These are phyloP conservation scores for Alnus glutinosa DNA, from an alignment of 306 rosid genomes.

Conservation along the genomic window DNA sequence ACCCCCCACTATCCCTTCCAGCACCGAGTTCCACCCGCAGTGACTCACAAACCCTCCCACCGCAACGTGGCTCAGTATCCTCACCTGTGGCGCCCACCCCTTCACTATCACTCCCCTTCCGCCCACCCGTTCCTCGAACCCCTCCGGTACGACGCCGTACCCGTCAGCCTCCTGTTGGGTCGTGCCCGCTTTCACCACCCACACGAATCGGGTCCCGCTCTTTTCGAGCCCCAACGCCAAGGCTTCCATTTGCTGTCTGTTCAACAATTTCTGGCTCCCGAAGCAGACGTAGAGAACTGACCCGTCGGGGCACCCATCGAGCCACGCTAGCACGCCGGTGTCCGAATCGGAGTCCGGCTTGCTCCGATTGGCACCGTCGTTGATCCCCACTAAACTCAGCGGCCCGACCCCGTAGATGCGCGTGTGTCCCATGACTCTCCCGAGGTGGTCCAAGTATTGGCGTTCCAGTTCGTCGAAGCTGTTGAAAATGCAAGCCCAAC, in stretches of 20 bases:
- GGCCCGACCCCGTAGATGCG: conserved; percentile 55
- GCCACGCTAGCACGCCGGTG: conserved; percentile 38
- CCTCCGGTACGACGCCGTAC: conserved; percentile 34
- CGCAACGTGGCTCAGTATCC: conserved; percentile 44
- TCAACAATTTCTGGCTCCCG: conserved; percentile 66
- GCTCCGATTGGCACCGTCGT: background rate
- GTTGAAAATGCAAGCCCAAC: conserved; percentile 57
- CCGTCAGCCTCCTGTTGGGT: conserved; percentile 28
- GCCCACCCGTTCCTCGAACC: conserved; percentile 53
- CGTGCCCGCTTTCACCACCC: conserved; percentile 52
- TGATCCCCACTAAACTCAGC: conserved; percentile 1
- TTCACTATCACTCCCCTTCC: conserved; percentile 46
- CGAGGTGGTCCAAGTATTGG: conserved; percentile 31
- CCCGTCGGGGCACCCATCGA: conserved; percentile 48
- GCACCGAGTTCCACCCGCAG: conserved; percentile 70
- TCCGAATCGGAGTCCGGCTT: background rate
- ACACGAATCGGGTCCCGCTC: conserved; percentile 47
- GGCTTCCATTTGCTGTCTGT: conserved; percentile 52
- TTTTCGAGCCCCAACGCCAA: conserved; percentile 64
- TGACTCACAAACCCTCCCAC: conserved; percentile 65
- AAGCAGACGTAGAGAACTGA: conserved; percentile 72
- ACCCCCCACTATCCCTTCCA: conserved; percentile 51
- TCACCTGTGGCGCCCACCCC: conserved; percentile 56
- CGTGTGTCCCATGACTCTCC: conserved; percentile 2
- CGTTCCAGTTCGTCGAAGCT: conserved; percentile 44